A percentile compares a stretch with the other conserved stretches of the same genome.
Evolutionary conservation across 1,284 basidiomycete genomes (phyloP).

Genomic region (Malassezia equina): DNA sequence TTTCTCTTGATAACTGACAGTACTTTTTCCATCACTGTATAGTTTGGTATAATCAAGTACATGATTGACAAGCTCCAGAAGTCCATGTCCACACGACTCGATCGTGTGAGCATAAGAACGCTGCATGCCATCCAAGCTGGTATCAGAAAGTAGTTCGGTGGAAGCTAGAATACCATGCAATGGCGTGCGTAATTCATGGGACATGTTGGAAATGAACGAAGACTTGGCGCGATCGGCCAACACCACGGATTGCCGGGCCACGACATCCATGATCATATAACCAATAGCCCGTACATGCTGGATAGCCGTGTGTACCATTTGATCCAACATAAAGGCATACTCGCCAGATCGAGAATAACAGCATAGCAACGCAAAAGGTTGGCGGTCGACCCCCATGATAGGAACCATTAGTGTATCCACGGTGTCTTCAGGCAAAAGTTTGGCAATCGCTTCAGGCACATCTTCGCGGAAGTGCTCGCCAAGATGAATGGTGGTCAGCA

Average conservation of each 20-base stretch:
- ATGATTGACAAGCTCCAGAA: constrained; percentile 68
- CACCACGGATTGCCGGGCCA: constrained; percentile 82
- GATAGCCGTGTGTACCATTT: constrained; percentile 61
- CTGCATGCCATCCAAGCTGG: constrained; percentile 68
- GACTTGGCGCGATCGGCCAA: constrained; percentile 83
- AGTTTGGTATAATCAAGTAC: constrained; percentile 93
- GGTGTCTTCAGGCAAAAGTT: constrained; percentile 31
- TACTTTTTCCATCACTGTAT: constrained; percentile 54
- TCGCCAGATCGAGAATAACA: not conserved
- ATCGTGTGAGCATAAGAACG: constrained; percentile 71
- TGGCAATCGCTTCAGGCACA: constrained; percentile 31
- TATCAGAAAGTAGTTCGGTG: constrained; percentile 76
- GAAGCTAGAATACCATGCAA: constrained; percentile 64
- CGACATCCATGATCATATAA: constrained; percentile 85
- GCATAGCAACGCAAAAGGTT: constrained; percentile 78
- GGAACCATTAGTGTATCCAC: constrained; percentile 54
- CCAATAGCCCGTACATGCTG: constrained; percentile 80
- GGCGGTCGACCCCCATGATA: constrained; percentile 84
- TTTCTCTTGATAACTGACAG: not conserved
- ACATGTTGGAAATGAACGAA: constrained; percentile 84
- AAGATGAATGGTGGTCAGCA: constrained; percentile 27
- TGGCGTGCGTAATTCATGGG: constrained; percentile 61
- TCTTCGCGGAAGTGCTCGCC: constrained; percentile 33
- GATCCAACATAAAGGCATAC: constrained; percentile 71
- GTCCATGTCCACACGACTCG: constrained; percentile 50